Evolutionary conservation across 1,284 basidiomycete species (phyloP), one percentile per base, ranked within the genome.

Genomic region (Coniferiporia sulphurascens): DNA sequence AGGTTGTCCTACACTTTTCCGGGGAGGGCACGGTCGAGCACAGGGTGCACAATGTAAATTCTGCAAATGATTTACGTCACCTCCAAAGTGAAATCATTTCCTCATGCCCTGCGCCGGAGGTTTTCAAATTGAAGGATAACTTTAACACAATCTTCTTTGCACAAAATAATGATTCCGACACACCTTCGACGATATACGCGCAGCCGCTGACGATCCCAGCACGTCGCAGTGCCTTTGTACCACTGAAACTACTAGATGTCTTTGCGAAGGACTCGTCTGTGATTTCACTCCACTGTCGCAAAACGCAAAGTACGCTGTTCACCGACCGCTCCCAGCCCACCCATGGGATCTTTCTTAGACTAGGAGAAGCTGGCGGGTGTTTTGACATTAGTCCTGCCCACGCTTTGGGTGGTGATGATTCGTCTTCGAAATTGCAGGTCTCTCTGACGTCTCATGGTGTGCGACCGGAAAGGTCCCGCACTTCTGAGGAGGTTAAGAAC

Each of bases 301-400:
- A 46, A 55, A 55, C 53, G 9, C 53, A 38, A 27, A 15, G 27
- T n/a, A 34, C 41, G 15, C 27, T 45, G 19, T 55, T 55, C 45
- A 44, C 49, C 55, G 45, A 36, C 13, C 55, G 55, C 19, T 13
- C 35, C 32, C 27, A 56, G 5, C 17, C 13, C 12, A 1, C 55
- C 21, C 15, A 46, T 12, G 22, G 27, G 3, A 10, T 32, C 10
- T 8, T 32, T 6, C 41, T 46, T 43, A 45, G 6, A 43, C 15
- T 22, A 15, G 48, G 56, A 41, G 8, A n/a, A 6, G 22, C 21
- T 44, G 56, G 56, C 12, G 56, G 48, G 13, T 3, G 19, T 4
- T 35, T 59, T 21, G 52, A 48, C 43, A 41, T 49, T n/a, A 53
- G 50, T 34, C 8, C 57, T n/a, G 52, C 44, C 13, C 48, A 59